phyloP scores from a whole-genome alignment of 2,329 filamentous ascomycete species.

The Paecilomyces sp. region DNA sequence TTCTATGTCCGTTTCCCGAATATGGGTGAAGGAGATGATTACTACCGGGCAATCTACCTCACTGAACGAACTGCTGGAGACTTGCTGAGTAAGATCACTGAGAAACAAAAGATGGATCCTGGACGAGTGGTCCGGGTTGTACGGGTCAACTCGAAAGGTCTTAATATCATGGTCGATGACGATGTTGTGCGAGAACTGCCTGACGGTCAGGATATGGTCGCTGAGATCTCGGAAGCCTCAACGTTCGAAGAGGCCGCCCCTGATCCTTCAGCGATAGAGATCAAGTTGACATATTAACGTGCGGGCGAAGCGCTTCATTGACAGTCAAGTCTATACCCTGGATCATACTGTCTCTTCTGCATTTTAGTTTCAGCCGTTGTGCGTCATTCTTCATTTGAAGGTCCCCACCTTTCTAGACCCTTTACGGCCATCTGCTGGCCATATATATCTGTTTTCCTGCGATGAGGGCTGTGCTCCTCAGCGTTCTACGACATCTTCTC shows the following conservation, averaged over 20 bases:
- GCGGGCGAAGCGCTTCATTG: neutral
- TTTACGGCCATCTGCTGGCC: neutral
- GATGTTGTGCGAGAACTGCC: constrained; percentile 75
- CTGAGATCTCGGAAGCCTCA: constrained; percentile 55
- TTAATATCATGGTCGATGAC: constrained; percentile 84
- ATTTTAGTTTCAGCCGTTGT: constrained; percentile 1
- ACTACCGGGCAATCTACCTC: constrained; percentile 81
- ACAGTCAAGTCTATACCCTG: neutral
- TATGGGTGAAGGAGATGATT: constrained; percentile 48
- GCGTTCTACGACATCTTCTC: neutral
- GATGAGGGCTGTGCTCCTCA: neutral
- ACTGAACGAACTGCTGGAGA: constrained; percentile 68
- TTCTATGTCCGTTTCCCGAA: constrained; percentile 67
- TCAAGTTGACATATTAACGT: constrained; percentile 45
- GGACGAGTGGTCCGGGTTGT: constrained; percentile 63
- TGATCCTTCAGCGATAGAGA: constrained; percentile 31
- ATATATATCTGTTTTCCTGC: neutral
- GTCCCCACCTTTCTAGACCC: neutral
- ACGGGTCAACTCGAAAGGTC: constrained; percentile 63
- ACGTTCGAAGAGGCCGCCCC: constrained; percentile 36
- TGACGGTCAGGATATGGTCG: constrained; percentile 85
- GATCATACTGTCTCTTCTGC: neutral
- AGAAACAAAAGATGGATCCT: constrained; percentile 75
- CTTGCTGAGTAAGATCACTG: constrained; percentile 63
- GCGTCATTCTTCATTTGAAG: neutral